These are phyloP conservation scores for Beauveria sp. DNA, from an alignment of 2,329 filamentous ascomycete species.

Conservation along the genomic window DNA sequence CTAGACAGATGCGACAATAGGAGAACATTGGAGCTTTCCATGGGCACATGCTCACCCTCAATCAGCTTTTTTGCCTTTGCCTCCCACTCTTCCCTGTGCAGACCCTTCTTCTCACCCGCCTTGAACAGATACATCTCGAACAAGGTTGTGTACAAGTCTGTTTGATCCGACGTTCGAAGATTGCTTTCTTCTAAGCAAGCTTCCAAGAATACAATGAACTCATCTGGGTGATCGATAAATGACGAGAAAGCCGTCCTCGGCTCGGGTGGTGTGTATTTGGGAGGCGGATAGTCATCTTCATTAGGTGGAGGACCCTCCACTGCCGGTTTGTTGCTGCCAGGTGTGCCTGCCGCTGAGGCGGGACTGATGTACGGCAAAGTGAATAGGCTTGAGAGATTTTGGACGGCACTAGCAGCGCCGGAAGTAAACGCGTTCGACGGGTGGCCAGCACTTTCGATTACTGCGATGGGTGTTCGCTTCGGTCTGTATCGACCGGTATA, in stretches of 20 bases:
- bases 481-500: constrained; percentile 81
- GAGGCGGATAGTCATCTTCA: constrained; percentile 35
- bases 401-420: constrained; percentile 67
- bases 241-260: constrained; percentile 89
- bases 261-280: constrained; percentile 69
- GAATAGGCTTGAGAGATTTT: constrained; percentile 76
- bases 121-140: constrained; percentile 98
- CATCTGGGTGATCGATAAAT: constrained; percentile 86
- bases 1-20: constrained; percentile 85
- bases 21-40: constrained; percentile 91
- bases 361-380: constrained; percentile 80
- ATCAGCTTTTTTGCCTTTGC: constrained; percentile 84
- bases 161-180: constrained; percentile 65
- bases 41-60: constrained; percentile 69
- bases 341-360: constrained; percentile 38
- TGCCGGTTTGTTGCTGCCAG: constrained; percentile 42
- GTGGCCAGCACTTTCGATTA: constrained; percentile 29
- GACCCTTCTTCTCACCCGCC: constrained; percentile 65
- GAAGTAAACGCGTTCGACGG: constrained; percentile 40
- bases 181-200: constrained; percentile 68
- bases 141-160: constrained; percentile 86
- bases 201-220: constrained; percentile 90
- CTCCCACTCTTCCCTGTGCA: constrained; percentile 71
- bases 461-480: constrained; percentile 48
- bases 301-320: constrained; percentile 42